phyloP scores from a whole-genome alignment of 768 basidiomycete species.

The Ramaria sp. region DNA sequence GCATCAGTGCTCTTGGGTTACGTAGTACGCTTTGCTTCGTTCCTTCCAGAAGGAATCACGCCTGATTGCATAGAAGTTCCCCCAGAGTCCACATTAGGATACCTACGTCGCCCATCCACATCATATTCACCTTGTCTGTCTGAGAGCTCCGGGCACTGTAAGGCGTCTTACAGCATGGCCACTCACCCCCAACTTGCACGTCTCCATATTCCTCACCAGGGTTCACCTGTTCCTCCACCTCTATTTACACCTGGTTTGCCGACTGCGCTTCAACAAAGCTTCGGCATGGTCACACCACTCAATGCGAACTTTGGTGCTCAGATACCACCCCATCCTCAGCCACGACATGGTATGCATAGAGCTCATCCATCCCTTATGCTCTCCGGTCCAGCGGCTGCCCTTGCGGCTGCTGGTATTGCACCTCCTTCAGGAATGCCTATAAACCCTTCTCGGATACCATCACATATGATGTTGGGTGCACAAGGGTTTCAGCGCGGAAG shows the following conservation, averaged over 20 bases:
- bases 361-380: constrained; percentile 8
- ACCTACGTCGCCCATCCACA: no score
- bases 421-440: constrained; percentile 46
- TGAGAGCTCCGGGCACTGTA: no score
- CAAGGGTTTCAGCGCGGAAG: constrained; percentile 30
- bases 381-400: constrained; percentile 1
- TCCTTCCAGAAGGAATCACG: no score
- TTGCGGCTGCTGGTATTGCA: constrained; percentile 49
- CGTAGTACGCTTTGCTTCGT: no score
- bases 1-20: no score
- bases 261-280: constrained; percentile 7
- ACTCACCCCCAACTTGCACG: constrained; percentile 5
- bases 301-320: constrained; percentile 1
- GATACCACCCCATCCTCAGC: constrained; percentile 1
- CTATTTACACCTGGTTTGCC: constrained; percentile 5
- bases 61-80: no score
- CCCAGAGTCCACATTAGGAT: no score
- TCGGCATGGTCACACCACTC: background rate
- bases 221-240: background rate
- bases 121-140: no score
- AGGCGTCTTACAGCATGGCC: no score
- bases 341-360: constrained; percentile 3
- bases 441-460: constrained; percentile 41
- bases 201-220: constrained; percentile 8
- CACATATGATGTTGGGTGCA: constrained; percentile 34